Evolutionary conservation across 2,329 filamentous ascomycete genomes (phyloP), one percentile per base, ranked within the genome.

Genomic region (Aschersonia sp.): DNA sequence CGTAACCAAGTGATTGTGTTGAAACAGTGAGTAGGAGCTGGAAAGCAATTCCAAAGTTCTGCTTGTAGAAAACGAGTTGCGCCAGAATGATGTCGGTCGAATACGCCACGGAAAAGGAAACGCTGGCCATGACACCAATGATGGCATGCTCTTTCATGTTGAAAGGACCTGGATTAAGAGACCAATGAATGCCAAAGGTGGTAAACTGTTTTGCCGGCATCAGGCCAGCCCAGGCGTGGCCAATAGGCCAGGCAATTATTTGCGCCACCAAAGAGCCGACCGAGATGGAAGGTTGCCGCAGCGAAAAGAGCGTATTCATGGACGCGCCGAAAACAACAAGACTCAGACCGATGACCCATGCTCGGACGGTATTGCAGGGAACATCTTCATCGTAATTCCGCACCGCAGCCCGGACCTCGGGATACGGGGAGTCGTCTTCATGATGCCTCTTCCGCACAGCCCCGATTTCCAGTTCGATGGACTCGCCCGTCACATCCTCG

Each of bases 31-130:
- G 67, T 12, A 86, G 66, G 32, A 86, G 62, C 59, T 85, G 79
- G 57, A 83, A 87, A 1, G 68, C 52, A 52, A 83, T 69, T 22
- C 81, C 81, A 56, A 84, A 84, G 49, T 80, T 67, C 55, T 84
- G 74, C 58, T 81, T 78, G 59, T 87, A 87, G 55, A 86, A 87
- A 12, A 81, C 72, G 14, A 77, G 65, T 62, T 86, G 82, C 0
- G 83, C 83, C 2, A 86, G 68, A 43, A 88, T 74, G 32, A 86
- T 81, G 53, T 87, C 83, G 1, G 83, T 87, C 1, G 82, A 81
- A 55, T 87, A 87, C 4, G 82, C 80, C 5, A 73, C 78, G 45
- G 67, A 80, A 53, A 85, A 84, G 5, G 81, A 79, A 5, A 84
- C 80, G 57, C 83, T 78, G 12, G 84, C 81, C 77, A 83, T 83